Evolutionary conservation across 2,329 filamentous ascomycete genomes (phyloP).

Genomic region (Ascochyta viciae-villosae): DNA sequence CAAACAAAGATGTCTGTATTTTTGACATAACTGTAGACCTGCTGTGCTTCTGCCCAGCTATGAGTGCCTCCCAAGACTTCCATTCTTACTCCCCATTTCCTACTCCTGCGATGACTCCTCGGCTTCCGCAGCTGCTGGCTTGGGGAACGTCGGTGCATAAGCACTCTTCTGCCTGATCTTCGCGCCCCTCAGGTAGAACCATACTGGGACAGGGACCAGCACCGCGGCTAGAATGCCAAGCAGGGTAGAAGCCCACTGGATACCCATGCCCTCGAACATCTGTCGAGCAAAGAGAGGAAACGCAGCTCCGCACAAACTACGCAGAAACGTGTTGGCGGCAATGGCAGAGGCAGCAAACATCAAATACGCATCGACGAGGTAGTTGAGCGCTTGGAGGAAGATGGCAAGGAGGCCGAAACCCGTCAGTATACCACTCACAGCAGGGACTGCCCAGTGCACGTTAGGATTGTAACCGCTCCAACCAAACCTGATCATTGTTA

Average conservation of each 20-base stretch:
- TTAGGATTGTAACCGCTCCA: slow-evolving; percentile 53
- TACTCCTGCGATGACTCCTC: slow-evolving; percentile 10
- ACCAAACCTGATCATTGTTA: slow-evolving; percentile 31
- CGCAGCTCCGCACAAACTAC: slow-evolving; percentile 57
- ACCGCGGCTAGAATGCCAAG: slow-evolving; percentile 53
- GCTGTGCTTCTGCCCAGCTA: too few relatives aligned
- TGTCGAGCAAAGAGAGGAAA: slow-evolving; percentile 64
- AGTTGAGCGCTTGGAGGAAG: slow-evolving; percentile 66
- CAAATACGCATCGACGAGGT: slow-evolving; percentile 67
- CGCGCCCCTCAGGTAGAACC: slow-evolving; percentile 54
- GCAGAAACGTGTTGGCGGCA: slow-evolving; percentile 63
- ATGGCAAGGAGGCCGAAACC: slow-evolving; percentile 65
- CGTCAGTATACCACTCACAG: slow-evolving; percentile 58
- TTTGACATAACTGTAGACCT: too few relatives aligned
- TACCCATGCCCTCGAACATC: slow-evolving; percentile 63
- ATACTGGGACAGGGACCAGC: slow-evolving; percentile 55
- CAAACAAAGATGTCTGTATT: too few relatives aligned
- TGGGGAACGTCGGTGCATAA: slow-evolving; percentile 50
- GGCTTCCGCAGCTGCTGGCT: slow-evolving; percentile 18
- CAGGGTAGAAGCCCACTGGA: slow-evolving; percentile 56
- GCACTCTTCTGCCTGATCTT: slow-evolving; percentile 54
- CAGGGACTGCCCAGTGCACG: slow-evolving; percentile 54
- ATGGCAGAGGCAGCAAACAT: slow-evolving; percentile 64
- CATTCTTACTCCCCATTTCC: not conserved
- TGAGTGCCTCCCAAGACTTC: not conserved